A percentile compares a stretch with the other conserved stretches of the same genome.
These are phyloP conservation scores for Leptomonas pyrrhocoris DNA, from an alignment of 208 protist genomes.

Conservation along the genomic window DNA sequence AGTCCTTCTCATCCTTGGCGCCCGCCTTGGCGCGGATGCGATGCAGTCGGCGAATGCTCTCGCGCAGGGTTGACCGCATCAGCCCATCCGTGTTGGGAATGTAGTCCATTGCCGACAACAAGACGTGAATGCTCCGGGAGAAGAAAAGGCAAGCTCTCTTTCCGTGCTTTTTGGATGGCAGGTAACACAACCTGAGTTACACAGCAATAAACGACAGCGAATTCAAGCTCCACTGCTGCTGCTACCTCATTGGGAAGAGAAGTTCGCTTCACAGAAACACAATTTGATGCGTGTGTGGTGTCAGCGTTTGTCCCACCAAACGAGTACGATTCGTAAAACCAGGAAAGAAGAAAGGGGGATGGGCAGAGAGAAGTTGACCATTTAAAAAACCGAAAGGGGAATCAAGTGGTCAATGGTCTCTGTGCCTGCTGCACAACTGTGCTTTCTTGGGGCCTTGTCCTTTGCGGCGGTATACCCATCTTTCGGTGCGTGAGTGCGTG, in stretches of 20 bases:
- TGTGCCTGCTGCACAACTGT: too few relatives aligned
- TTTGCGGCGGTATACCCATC: too few relatives aligned
- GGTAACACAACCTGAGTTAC: too few relatives aligned
- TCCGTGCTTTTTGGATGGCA: too few relatives aligned
- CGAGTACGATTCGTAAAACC: constrained; percentile 5
- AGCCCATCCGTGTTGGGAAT: constrained; percentile 65
- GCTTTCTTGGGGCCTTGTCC: too few relatives aligned
- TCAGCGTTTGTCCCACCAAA: constrained; percentile 21
- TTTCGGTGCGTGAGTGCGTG: too few relatives aligned
- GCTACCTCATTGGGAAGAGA: too few relatives aligned
- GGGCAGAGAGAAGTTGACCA: constrained; percentile 9
- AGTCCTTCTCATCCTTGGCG: constrained; percentile 46
- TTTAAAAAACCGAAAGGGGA: too few relatives aligned
- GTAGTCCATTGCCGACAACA: constrained; percentile 37
- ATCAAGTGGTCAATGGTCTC: too few relatives aligned
- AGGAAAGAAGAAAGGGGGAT: neutral
- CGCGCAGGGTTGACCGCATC: constrained; percentile 72
- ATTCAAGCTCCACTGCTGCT: neutral
- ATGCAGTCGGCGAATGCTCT: constrained; percentile 69
- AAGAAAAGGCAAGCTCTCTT: neutral
- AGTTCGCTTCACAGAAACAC: neutral
- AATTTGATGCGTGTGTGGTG: too few relatives aligned
- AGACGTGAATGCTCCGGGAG: neutral
- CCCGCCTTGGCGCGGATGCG: constrained; percentile 58
- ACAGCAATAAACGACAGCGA: neutral